Base-by-base conservation (phyloP, 306 rosid species). In the Dryas drummondii region DNA sequence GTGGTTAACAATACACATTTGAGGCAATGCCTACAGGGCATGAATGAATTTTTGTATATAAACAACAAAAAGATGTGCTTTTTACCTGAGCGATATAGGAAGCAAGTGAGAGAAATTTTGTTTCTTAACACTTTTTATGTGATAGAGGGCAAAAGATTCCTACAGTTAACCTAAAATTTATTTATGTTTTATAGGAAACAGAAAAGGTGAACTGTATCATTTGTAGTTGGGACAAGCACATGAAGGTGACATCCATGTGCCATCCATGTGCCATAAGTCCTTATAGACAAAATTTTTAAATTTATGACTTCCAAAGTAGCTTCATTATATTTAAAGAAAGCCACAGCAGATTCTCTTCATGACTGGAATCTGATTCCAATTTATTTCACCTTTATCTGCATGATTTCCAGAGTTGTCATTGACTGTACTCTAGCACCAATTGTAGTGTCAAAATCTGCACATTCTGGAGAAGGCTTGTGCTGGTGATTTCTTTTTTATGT, bases 21-120 rank as follows among this genome's bases (percentile, higher is more conserved):
- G 47, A 67, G 67, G 73, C 65, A 17, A 45, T 47, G 54, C 73
- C 52, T 46, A 48, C 58, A 0, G 7, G 71, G 64, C 46, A 54
- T 50, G 19, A 27, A 14, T 44, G 55, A 22, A 5, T 42, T 46
- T 67, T 59, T 41, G 70, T 7, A 26, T 65, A 47, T 47, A 50
- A 49, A 62, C 15, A 74, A 10, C 16, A 52, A 13, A 1, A 9
- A 63, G 7, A 40, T 27, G n/a, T 62, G 5, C 37, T 44, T 17
- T 60, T 3, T 41, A 46, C 68, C 15, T 49, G 27, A 45, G 49
- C 4, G 4, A 57, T 6, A 9, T 17, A 48, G 55, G 41, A 47
- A 73, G 40, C 41, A 13, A 17, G 60, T 1, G 65, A 54, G 9
- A 62, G 49, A 19, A 32, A 32, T 32, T 70, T 52, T 15, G 26